Evolutionary conservation across 176 grass and related monocot genomes (phyloP), one percentile per base, ranked within the genome.

Genomic region (Alopecurus myosuroides): DNA sequence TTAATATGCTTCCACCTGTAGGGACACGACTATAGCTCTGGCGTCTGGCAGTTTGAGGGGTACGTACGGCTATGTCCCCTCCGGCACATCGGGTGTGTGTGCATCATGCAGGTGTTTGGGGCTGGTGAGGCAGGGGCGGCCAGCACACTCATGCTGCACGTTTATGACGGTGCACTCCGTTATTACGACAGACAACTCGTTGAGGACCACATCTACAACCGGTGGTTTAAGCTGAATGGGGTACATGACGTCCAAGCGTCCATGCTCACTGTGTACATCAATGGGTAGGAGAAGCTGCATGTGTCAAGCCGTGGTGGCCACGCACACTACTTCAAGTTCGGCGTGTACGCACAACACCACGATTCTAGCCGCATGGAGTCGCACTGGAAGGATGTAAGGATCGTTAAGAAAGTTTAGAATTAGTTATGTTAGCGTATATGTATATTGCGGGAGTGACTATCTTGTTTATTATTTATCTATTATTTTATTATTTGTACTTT

Each of bases 11-110:
- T 71, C 40, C 18, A 4, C 40, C 0, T 26, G 6, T 3, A 87
- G 85, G 58, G 71, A 3, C 29, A 82, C 48, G 46, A 57, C 35
- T 93, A 93, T 45, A 58, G 42, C 44, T 70, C 55, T 0, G 77
- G 78, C 2, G 70, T 90, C 50, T 93, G 91, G 91, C 88, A 90
- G 49, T 93, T 88, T 46, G 85, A 93, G 80, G 85, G 82, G n/a
- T n/a, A n/a, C n/a, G 9, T 60, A 88, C 25, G 70, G 49, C 6
- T 90, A 79, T 7, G 82, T 88, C 0, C 85, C 85, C 1, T 75
- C 76, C 0, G 88, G 82, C 33, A 94, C 85, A 6, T 77, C 88
- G 0, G 77, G n/a, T n/a, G 88, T 1, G 85, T 86, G 62, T 90
- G 34, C 2, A 57, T 94, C 46, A 90, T 90, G 85, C 91, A 94